Evolutionary conservation across 192 early-diverging fungal species (phyloP).

Genomic region (Backusella liffmaniae): DNA sequence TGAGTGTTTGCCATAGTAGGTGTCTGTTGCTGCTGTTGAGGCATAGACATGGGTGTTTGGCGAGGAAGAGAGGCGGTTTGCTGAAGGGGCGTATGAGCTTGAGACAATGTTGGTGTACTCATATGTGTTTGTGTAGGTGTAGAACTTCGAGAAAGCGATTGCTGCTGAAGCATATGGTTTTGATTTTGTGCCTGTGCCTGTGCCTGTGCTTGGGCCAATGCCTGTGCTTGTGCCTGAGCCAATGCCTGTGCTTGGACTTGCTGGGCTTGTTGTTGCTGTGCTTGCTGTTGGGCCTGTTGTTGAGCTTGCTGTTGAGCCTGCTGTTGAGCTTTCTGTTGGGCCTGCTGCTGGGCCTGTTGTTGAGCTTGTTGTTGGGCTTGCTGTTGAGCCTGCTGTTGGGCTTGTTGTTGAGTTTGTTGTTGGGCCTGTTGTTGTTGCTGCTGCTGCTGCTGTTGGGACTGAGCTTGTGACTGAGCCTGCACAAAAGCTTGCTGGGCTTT

Average conservation of each 20-base stretch:
- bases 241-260: slow-evolving; percentile 19
- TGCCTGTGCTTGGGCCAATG: slow-evolving; percentile 7
- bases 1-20: background rate
- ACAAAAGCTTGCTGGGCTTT: slow-evolving; percentile 6
- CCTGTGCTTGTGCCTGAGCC: slow-evolving; percentile 8
- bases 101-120: slow-evolving; percentile 11
- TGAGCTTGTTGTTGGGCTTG: slow-evolving; percentile 5
- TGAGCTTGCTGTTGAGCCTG: slow-evolving; percentile 29
- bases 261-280: slow-evolving; percentile 25
- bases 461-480: background rate
- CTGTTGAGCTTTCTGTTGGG: slow-evolving; percentile 14
- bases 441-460: background rate
- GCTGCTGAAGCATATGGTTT: background rate
- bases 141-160: background rate
- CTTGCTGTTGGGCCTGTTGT: slow-evolving; percentile 22
- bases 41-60: background rate
- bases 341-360: background rate
- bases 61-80: background rate
- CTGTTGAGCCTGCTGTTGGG: slow-evolving; percentile 1
- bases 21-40: background rate
- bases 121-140: slow-evolving; percentile 21
- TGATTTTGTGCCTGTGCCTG: slow-evolving; percentile 17
- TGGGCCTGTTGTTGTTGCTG: background rate
- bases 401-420: slow-evolving; percentile 17
- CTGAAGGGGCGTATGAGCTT: slow-evolving; percentile 21